Conservation (phyloP, 768 basidiomycete species). For the Lanmaoa rubissima region DNA sequence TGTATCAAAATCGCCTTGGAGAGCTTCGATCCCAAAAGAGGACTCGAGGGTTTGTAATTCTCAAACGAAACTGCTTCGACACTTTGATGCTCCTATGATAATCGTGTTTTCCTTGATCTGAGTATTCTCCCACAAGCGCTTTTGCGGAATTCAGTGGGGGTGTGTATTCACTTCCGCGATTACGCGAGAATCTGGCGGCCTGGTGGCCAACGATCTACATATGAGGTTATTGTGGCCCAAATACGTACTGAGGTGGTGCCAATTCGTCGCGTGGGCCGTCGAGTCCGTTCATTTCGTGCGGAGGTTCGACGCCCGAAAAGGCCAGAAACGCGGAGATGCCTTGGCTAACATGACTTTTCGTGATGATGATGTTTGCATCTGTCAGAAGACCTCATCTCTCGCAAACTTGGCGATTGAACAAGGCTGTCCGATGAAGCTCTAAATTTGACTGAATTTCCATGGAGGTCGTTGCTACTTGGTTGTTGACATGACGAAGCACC, state of each 20-base stretch:
- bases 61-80: background rate
- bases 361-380: constrained; percentile 1
- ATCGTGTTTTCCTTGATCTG: constrained; percentile 1
- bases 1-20: background rate
- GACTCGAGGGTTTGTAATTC: background rate
- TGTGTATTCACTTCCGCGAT: constrained; percentile 29
- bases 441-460: constrained; percentile 15
- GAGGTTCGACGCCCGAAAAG: constrained; percentile 29
- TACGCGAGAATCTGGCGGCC: constrained; percentile 22
- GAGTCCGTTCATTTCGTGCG: constrained; percentile 31
- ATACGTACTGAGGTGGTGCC: constrained; percentile 16
- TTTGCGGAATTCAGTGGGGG: constrained; percentile 1
- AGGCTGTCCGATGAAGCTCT: constrained; percentile 9
- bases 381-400: constrained; percentile 22
- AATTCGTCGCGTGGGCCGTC: constrained; percentile 19
- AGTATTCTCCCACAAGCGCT: constrained; percentile 3
- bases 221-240: constrained; percentile 17
- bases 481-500: constrained; percentile 23
- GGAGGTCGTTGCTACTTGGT: constrained; percentile 1
- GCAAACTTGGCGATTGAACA: background rate
- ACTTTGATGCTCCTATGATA: background rate
- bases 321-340: constrained; percentile 29
- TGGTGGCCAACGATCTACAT: constrained; percentile 21
- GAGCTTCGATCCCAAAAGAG: constrained; percentile 7
- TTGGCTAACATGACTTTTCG: constrained; percentile 14